Conservation (phyloP, 2,329 filamentous ascomycete genomes). For the Xylaria sp. region DNA sequence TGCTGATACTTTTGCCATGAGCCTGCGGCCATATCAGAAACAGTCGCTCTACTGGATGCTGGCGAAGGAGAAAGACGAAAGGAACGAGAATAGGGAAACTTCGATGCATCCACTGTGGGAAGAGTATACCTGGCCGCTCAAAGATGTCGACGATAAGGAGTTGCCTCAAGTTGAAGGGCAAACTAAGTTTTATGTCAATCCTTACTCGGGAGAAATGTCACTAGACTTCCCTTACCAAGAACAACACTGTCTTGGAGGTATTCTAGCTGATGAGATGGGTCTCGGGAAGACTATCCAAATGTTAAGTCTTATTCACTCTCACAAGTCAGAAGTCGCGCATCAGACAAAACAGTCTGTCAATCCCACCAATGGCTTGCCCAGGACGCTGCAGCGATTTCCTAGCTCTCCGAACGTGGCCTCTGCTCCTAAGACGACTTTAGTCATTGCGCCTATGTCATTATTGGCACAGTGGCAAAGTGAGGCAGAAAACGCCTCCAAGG, state of each 20-base stretch:
- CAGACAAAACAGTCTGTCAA: conserved; percentile 50
- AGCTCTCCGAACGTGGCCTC: conserved; percentile 67
- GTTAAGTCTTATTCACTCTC: conserved; percentile 90
- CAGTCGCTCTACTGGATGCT: conserved; percentile 98
- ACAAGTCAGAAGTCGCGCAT: conserved; percentile 68
- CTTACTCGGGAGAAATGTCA: conserved; percentile 93
- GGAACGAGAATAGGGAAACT: conserved; percentile 71
- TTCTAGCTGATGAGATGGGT: conserved; percentile 97
- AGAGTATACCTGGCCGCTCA: conserved; percentile 88
- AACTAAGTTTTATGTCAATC: conserved; percentile 90
- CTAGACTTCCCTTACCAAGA: conserved; percentile 93
- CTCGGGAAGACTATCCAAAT: conserved; percentile 99
- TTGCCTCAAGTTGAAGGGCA: conserved; percentile 74
- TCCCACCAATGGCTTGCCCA: conserved; percentile 70
- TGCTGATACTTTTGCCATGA: conserved; percentile 81
- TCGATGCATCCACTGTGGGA: conserved; percentile 99
- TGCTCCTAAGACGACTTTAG: conserved; percentile 90
- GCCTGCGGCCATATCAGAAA: conserved; percentile 90
- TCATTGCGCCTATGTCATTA: conserved; percentile 96
- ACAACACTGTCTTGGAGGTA: conserved; percentile 92
- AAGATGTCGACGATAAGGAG: conserved; percentile 86
- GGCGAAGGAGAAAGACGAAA: conserved; percentile 85
- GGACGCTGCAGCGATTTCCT: conserved; percentile 60
- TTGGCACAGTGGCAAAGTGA: conserved; percentile 98
- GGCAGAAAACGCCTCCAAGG: conserved; percentile 86